Evolutionary conservation across 441 rosid genomes (phyloP), one percentile per base, ranked within the genome.

Genomic region (Gossypium davidsonii): DNA sequence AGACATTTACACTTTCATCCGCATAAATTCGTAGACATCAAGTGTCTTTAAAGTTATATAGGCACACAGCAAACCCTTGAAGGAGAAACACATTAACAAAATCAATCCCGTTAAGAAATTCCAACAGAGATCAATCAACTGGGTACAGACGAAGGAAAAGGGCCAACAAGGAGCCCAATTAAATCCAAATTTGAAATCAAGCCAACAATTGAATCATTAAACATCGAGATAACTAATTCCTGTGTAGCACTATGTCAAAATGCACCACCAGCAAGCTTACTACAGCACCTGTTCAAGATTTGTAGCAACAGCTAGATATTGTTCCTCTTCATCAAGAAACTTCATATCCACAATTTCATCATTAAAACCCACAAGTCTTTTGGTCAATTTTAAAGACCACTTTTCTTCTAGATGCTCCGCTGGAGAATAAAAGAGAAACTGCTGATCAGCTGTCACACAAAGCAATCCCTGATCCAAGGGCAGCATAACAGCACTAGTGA

Each of bases 381-480:
- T 91, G 80, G 76, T 82, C 67, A 91, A 74, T 9, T 76, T 78
- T 74, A 93, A 70, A 8, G 79, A 81, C 42, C 82, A 73, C 56
- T 61, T 82, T 68, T 85, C 91, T 76, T 88, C 90, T 59, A 61
- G 49, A 61, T 79, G 69, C 74, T 79, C 87, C 72, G 67, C 73
- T 9, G 85, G 81, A 52, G 78, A 73, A 80, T 95, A 95, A 73
- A 90, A 75, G 46, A 93, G 81, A 76, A 95, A 86, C 75, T 95
- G 97, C 79, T 95, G 93, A 86, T 92, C 98, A 70, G 96, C 99
- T 59, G 95, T 93, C 81, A 86, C 98, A 75, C 98, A 95, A 73
- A 95, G 87, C 78, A 95, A 80, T 48, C 92, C 98, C 77, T 71
- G 89, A 85, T 85, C 85, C 67, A 79, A 82, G 59, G 99, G 95